These are phyloP conservation scores for Botrytis porri DNA, from an alignment of 2,329 filamentous ascomycete genomes.

Conservation along the genomic window DNA sequence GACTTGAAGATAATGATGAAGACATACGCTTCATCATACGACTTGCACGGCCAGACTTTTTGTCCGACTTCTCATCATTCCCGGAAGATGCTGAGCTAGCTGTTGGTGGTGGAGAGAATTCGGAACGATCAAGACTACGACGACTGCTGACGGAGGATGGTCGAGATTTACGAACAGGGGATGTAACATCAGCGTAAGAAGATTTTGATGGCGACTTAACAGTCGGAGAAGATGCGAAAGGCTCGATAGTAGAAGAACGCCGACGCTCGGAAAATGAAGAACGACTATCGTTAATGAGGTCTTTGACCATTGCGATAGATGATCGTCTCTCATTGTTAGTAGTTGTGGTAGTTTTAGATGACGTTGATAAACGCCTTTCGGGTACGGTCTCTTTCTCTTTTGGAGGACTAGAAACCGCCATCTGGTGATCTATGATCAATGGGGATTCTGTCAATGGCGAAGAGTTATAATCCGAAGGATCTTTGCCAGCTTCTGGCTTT, in stretches of 20 bases:
- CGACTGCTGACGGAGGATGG: constrained; percentile 65
- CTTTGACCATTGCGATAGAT: constrained; percentile 54
- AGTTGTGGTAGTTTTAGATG: constrained; percentile 28
- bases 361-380: constrained; percentile 33
- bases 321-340: constrained; percentile 47
- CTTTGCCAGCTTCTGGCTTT: constrained; percentile 42
- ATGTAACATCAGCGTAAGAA: constrained; percentile 40
- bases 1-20: constrained; percentile 48
- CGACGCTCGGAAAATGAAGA: constrained; percentile 49
- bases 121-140: constrained; percentile 35
- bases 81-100: constrained; percentile 42
- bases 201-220: constrained; percentile 48
- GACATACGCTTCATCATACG: constrained; percentile 66
- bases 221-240: constrained; percentile 37
- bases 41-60: constrained; percentile 46
- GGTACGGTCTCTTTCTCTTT: constrained; percentile 44
- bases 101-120: constrained; percentile 41
- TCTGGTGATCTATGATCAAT: constrained; percentile 56
- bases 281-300: constrained; percentile 56
- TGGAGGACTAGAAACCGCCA: constrained; percentile 33
- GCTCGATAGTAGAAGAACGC: constrained; percentile 46
- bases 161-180: constrained; percentile 49
- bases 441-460: constrained; percentile 58
- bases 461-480: constrained; percentile 45
- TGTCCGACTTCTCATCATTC: constrained; percentile 50